Conservation (phyloP, 2,329 filamentous ascomycete species). For the Didymosphaeria variabile region DNA sequence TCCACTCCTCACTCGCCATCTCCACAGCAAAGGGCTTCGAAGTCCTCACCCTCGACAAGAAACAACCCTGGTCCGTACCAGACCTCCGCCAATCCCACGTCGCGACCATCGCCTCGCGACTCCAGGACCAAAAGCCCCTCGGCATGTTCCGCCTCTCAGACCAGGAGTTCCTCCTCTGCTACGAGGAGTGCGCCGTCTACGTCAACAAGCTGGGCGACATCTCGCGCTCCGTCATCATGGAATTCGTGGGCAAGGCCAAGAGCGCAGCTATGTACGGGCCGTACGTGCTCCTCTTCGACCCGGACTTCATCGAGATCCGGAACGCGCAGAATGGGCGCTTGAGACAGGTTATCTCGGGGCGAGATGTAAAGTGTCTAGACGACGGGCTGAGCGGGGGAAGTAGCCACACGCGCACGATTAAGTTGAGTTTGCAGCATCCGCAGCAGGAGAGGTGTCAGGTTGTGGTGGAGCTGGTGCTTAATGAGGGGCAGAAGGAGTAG, state of each 20-base stretch:
- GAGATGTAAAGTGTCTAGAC: slow-evolving; percentile 89
- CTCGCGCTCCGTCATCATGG: slow-evolving; percentile 93
- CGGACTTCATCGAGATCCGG: slow-evolving; percentile 95
- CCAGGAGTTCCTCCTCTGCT: slow-evolving; percentile 83
- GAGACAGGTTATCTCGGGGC: slow-evolving; percentile 90
- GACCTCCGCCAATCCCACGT: slow-evolving; percentile 82
- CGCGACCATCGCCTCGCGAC: slow-evolving; percentile 82
- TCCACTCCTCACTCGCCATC: slow-evolving; percentile 92
- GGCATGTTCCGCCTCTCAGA: slow-evolving; percentile 95
- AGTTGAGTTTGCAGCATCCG: slow-evolving; percentile 95
- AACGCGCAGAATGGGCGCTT: slow-evolving; percentile 95
- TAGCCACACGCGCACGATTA: slow-evolving; percentile 74
- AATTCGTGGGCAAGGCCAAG: slow-evolving; percentile 94
- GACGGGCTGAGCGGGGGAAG: slow-evolving; percentile 61
- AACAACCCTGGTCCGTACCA: slow-evolving; percentile 92
- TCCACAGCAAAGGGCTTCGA: slow-evolving; percentile 93
- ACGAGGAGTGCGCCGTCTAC: slow-evolving; percentile 96
- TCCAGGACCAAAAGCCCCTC: slow-evolving; percentile 83
- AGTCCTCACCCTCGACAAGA: slow-evolving; percentile 96
- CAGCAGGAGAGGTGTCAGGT: slow-evolving; percentile 85
- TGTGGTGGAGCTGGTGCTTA: slow-evolving; percentile 89
- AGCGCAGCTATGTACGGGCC: slow-evolving; percentile 89
- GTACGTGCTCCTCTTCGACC: slow-evolving; percentile 92
- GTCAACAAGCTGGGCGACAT: slow-evolving; percentile 98
- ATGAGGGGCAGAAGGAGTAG: slow-evolving; percentile 77